Base-by-base conservation (phyloP, 352 stramenopile species). In the Thalassiosira pacifica region DNA sequence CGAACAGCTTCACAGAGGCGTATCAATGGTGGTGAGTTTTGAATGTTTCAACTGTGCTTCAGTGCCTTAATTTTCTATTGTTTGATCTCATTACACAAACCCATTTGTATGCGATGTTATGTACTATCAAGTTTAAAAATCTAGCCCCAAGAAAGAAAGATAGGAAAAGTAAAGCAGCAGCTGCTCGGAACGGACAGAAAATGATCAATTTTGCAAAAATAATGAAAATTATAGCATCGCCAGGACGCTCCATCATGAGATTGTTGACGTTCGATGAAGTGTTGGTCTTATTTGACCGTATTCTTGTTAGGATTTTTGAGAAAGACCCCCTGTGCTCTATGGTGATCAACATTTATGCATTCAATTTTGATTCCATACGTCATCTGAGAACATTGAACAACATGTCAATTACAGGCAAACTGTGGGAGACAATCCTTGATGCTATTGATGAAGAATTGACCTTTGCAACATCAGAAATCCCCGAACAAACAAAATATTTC, bases 341-440 rank as follows among this genome's bases (percentile, higher is more conserved):
- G 68, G 93, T 95, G 82, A 87, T 95, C 26, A 91, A 86, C 27
- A 94, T 95, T 66, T 89, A 93, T 77, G 88, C 89, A 3, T 92
- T 87, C 18, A 93, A 94, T 67, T 93, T 94, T 74, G 60, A 90
- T 22, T 90, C 89, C 5, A 76, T 95, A 11, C 85, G 92, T 27
- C 86, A 94, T 64, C 84, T 95, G 16, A 83, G 90, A 67, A 93
- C 93, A 64, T 64, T 95, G 0, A 94, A 93, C 66, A 91, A 94
- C 76, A 92, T 95, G 67, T 79, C 87, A 22, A 86, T 94, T 31
- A 59, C 87, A 72, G 89, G 89, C 16, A 93, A 91, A 59, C 76
- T 95, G 2, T 95, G 92, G 90, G 89, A 90, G 53, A 92, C 90
- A n/a, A 48, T 95, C 6, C 77, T 95, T 11, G 89, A 95, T 79